Evolutionary conservation across 306 rosid species (phyloP), one percentile per base, ranked within the genome.

Genomic region (Prunus fruticosa): DNA sequence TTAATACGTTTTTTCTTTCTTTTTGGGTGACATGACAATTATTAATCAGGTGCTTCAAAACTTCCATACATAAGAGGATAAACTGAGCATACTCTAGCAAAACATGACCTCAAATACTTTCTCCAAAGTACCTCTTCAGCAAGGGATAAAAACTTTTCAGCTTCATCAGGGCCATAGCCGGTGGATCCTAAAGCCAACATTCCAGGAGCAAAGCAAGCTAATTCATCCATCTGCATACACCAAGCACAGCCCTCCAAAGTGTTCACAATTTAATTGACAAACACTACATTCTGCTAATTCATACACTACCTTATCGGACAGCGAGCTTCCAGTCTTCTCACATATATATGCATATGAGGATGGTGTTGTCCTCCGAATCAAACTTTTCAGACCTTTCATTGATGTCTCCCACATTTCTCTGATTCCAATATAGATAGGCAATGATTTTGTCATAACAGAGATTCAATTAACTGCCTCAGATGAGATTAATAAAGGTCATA

Each of bases 171-270:
- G 64, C 67, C 71, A 54, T 81, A 84, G 66, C 86, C 87, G 53
- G 84, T 74, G 69, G 90, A 84, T 81, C 90, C 93, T 71, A 89
- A 68, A 72, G 88, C 86, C 77, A 89, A 20, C 93, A 89, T 89
- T 67, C 93, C 93, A 71, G 93, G 93, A 83, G 82, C 89, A 83
- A 89, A 89, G 79, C 93, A 89, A n/a, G 93, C 93, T 77, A 89
- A 85, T 79, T 89, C 93, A 77, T 89, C 93, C 93, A 89, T 89
- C 93, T 89, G 73, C 77, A 84, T 75, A 74, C 64, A 71, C 69
- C 32, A 78, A 2, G 68, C 47, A 61, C 64, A 30, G 27, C 65
- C 65, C 15, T 54, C 9, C 28, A n/a, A 72, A 52, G n/a, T 76
- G 76, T 76, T 57, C 60, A 32, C 64, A 73, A 47, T 27, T 64